These are phyloP conservation scores for Camellia japonica DNA, from an alignment of 148 eudicot genomes.

Conservation along the genomic window DNA sequence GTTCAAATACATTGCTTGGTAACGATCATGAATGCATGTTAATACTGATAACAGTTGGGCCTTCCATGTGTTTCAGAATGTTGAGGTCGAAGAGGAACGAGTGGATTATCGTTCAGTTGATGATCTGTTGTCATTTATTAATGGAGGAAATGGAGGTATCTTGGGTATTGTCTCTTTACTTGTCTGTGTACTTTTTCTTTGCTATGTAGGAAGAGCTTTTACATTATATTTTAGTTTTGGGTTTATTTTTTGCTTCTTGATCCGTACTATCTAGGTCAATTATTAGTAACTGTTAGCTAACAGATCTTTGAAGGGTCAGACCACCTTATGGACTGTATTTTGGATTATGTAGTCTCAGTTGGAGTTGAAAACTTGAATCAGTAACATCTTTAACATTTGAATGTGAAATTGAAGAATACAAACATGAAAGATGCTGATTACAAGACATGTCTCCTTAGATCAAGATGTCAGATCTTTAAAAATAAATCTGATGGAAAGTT, in stretches of 20 bases:
- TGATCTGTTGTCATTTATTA: slow-evolving; percentile 85
- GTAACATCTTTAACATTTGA: not conserved
- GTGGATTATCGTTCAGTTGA: slow-evolving; percentile 83
- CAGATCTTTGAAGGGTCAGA: no score
- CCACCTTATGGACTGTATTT: no score
- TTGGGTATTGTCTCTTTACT: not conserved
- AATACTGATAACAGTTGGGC: slow-evolving; percentile 12
- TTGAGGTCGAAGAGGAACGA: slow-evolving; percentile 59
- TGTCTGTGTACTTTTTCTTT: not conserved
- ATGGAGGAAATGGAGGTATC: slow-evolving; percentile 74
- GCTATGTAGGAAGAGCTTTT: not conserved
- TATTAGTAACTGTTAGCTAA: no score
- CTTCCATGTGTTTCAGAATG: slow-evolving; percentile 46
- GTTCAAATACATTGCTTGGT: not conserved
- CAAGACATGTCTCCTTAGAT: not conserved
- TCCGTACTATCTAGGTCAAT: not conserved
- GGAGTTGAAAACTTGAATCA: not conserved
- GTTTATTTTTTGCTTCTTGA: not conserved
- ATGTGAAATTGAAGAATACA: not conserved
- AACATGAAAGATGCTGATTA: no score
- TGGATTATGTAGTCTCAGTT: not conserved
- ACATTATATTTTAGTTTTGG: not conserved
- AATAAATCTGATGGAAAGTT: not conserved
- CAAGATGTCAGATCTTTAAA: not conserved
- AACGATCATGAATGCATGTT: not conserved